Percentiles rank a stretch among this genome's conserved stretches.
These are phyloP conservation scores for Saraca asoca DNA, from an alignment of 331 rosid species.

Conservation along the genomic window DNA sequence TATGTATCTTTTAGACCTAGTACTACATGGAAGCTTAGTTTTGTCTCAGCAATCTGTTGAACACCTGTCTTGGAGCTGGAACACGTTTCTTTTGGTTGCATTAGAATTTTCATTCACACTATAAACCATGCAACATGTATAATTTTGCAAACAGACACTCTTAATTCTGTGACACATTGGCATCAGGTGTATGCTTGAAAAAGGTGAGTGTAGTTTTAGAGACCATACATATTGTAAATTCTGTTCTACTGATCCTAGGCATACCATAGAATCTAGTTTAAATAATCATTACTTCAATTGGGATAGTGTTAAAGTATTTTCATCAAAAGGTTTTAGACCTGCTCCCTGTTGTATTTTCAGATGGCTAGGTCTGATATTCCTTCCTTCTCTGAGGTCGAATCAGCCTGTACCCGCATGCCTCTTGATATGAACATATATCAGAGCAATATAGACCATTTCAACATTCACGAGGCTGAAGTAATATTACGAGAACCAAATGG, in stretches of 20 bases:
- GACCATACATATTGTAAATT: no score
- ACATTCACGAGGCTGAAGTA: slow-evolving; percentile 20
- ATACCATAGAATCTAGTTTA: background rate
- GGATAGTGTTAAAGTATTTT: slow-evolving; percentile 21
- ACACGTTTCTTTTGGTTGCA: no score
- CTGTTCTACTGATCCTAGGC: no score
- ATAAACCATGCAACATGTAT: no score
- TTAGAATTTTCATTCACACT: no score
- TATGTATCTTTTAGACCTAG: no score
- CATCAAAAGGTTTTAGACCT: slow-evolving; percentile 16
- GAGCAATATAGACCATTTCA: slow-evolving; percentile 14
- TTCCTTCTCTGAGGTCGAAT: slow-evolving; percentile 21
- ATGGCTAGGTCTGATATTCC: slow-evolving; percentile 25
- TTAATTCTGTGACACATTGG: background rate
- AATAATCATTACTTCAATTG: background rate
- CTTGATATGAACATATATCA: background rate
- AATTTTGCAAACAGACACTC: background rate
- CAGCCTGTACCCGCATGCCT: slow-evolving; percentile 27
- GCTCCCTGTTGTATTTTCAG: slow-evolving; percentile 32
- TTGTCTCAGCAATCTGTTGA: no score
- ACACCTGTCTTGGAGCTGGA: no score
- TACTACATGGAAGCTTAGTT: no score
- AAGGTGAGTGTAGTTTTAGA: no score
- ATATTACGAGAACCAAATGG: slow-evolving; percentile 11
- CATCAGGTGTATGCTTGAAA: slow-evolving; percentile 17